phyloP scores from a whole-genome alignment of 345 rosid genomes.

The Populus euphratica region DNA sequence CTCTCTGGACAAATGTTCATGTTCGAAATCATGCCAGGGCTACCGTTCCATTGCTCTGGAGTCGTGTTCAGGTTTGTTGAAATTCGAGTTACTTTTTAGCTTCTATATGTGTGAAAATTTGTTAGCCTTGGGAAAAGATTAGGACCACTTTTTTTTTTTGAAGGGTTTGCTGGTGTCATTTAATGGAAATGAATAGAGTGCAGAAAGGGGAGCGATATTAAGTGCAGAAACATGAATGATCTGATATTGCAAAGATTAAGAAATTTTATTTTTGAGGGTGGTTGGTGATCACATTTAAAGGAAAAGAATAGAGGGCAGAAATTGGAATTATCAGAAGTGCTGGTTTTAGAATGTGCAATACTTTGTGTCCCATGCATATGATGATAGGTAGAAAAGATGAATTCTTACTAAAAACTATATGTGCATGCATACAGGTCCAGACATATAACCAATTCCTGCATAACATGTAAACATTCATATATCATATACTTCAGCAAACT shows the following conservation, averaged over 20 bases:
- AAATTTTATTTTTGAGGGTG: neutral
- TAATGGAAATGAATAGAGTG: neutral
- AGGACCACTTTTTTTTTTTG: neutral
- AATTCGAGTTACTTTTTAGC: slow-evolving; percentile 2
- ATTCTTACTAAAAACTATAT: neutral
- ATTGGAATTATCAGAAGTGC: neutral
- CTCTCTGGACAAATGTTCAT: slow-evolving; percentile 91
- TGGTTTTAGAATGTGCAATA: neutral
- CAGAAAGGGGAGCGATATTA: neutral
- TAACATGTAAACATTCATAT: neutral
- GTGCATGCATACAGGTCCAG: neutral
- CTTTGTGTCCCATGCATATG: neutral
- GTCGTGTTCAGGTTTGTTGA: slow-evolving; percentile 96
- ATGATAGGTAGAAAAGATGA: neutral
- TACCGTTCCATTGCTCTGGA: slow-evolving; percentile 96
- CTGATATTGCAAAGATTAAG: neutral
- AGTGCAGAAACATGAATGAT: neutral
- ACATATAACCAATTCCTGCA: neutral
- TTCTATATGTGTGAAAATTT: neutral
- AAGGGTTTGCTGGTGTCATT: neutral
- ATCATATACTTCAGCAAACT: neutral
- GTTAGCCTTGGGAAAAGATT: neutral
- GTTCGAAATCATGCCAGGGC: slow-evolving; percentile 83
- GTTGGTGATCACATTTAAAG: neutral
- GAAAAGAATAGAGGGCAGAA: neutral